Evolutionary conservation across 192 early-diverging fungal species (phyloP).

Genomic region (Diversispora epigaea): DNA sequence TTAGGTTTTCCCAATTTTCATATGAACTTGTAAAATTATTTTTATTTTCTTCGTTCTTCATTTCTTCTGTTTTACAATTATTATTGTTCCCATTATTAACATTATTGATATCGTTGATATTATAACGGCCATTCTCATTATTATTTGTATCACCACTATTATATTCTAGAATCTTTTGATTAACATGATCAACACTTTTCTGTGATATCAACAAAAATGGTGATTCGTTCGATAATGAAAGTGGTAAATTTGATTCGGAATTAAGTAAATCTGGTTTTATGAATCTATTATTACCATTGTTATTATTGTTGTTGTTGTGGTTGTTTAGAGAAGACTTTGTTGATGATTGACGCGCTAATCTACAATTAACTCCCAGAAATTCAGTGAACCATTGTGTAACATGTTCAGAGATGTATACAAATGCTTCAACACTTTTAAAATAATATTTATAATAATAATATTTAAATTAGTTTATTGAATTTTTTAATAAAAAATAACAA

Average conservation of each 20-base stretch:
- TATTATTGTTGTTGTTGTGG: background rate
- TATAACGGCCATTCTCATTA: too few species aligned
- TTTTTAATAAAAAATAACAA: background rate
- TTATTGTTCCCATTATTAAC: too few species aligned
- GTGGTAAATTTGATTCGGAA: constrained; percentile 31
- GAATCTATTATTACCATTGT: constrained; percentile 30
- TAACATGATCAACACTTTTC: constrained; percentile 57
- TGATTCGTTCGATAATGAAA: constrained; percentile 71
- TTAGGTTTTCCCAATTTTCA: background rate
- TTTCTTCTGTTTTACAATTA: constrained; percentile 8
- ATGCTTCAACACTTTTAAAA: constrained; percentile 12
- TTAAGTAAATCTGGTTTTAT: constrained; percentile 44
- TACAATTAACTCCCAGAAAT: constrained; percentile 46
- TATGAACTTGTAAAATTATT: too few species aligned
- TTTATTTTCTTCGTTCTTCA: too few species aligned
- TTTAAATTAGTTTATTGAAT: background rate
- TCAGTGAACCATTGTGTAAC: constrained; percentile 50
- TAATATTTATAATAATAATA: background rate
- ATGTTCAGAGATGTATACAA: constrained; percentile 35
- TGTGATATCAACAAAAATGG: constrained; percentile 68
- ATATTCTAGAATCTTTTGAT: constrained; percentile 46
- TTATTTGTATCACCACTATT: background rate
- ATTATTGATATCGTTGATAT: too few species aligned
- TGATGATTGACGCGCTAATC: constrained; percentile 42
- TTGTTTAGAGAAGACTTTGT: background rate